Conservation (phyloP, 805 yeast genomes). For the Saccharomycopsis capsularis region DNA sequence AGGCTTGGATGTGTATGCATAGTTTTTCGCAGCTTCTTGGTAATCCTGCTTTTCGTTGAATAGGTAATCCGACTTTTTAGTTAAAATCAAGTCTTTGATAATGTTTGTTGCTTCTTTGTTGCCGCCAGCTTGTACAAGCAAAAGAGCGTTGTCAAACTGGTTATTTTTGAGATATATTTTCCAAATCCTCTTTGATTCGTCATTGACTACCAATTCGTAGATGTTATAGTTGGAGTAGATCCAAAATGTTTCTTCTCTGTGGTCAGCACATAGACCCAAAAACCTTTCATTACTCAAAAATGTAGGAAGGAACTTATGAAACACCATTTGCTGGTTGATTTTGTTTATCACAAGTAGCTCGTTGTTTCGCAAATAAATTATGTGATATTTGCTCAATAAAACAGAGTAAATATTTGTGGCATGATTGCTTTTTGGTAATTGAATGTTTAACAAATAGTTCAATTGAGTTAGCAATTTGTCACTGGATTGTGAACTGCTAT, state of each 20-base stretch:
- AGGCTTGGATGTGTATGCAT: constrained; percentile 58
- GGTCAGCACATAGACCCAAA: constrained; percentile 46
- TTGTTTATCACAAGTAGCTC: constrained; percentile 43
- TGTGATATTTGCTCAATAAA: constrained; percentile 47
- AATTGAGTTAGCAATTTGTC: constrained; percentile 29
- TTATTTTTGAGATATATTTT: constrained; percentile 43
- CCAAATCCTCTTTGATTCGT: constrained; percentile 77
- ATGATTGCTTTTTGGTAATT: constrained; percentile 32
- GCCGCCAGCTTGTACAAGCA: constrained; percentile 23
- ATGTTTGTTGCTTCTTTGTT: constrained; percentile 29
- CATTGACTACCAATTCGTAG: constrained; percentile 62
- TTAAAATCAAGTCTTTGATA: constrained; percentile 42
- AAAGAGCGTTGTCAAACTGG: constrained; percentile 61
- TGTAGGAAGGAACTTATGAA: constrained; percentile 34
- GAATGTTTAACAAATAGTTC: constrained; percentile 35
- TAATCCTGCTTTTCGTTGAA: constrained; percentile 29
- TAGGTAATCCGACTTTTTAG: constrained; percentile 47
- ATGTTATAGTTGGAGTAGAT: constrained; percentile 51
- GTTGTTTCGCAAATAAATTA: constrained; percentile 36
- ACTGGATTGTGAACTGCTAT: not conserved
- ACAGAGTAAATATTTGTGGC: constrained; percentile 31
- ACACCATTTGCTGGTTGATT: constrained; percentile 42
- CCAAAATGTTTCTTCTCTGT: constrained; percentile 62
- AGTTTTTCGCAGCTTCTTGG: constrained; percentile 43
- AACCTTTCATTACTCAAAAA: constrained; percentile 31